phyloP scores from a whole-genome alignment of 768 basidiomycete species.

The Tulasnella sp. region DNA sequence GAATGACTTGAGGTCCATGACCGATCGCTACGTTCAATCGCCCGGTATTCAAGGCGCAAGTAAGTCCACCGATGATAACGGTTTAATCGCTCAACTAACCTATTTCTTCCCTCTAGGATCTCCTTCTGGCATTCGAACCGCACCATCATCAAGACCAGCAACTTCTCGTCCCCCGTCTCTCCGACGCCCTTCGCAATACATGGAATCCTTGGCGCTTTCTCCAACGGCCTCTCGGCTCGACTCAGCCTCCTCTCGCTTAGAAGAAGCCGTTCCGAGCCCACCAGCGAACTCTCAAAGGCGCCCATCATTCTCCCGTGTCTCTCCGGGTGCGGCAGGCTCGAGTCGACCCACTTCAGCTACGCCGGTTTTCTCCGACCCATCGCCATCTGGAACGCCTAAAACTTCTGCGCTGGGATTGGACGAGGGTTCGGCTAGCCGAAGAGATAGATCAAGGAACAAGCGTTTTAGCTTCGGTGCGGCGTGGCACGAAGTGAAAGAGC shows the following conservation, averaged over 20 bases:
- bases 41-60: background rate
- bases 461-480: conserved; percentile 17
- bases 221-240: background rate
- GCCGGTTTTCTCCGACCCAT: background rate
- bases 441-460: background rate
- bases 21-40: background rate
- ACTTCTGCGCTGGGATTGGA: background rate
- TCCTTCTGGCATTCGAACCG: background rate
- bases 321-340: background rate
- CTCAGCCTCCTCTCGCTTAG: background rate
- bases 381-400: conserved; percentile 5
- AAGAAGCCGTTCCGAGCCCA: background rate
- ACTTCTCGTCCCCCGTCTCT: background rate
- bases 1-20: conserved; percentile 3
- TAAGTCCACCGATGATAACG: background rate
- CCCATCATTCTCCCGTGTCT: background rate
- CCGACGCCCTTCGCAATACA: background rate
- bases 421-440: background rate
- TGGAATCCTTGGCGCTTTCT: background rate
- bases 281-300: background rate
- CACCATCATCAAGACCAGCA: background rate
- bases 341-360: background rate
- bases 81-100: background rate
- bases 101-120: background rate
- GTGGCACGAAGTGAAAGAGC: conserved; percentile 16